Base-by-base conservation (phyloP, 1,284 basidiomycete species). In the Mrakiaceae sp. region DNA sequence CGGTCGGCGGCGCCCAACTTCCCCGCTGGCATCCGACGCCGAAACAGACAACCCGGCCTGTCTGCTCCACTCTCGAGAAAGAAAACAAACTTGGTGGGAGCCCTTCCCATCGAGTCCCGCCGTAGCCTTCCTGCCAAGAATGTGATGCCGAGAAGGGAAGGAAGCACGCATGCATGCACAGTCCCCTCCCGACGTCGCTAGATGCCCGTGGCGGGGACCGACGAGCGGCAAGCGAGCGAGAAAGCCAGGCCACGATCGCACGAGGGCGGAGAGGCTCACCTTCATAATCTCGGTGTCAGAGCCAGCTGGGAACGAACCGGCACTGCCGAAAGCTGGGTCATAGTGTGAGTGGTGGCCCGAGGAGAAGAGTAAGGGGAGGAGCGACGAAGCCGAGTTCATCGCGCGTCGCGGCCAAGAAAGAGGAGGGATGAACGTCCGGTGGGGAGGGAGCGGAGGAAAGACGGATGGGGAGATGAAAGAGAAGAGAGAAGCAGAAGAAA, bases 221-320 rank as follows among this genome's bases (percentile, higher is more conserved):
- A 27, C 27, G 27, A 27, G 27, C 27, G 27, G 27, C 27, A 27
- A 27, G 27, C 27, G 27, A 27, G 27, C 27, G 27, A 27, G 27
- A 27, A 27, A 27, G 27, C 27, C 27, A 27, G 27, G 27, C 27
- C 27, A 27, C 27, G 27, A 27, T 27, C 27, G 27, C 27, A 27
- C 27, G 27, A 27, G 27, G 27, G 27, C 27, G 27, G 27, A 27
- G 52, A 46, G 44, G 49, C 57, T 49, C 6, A 58, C 57, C 57
- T 58, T 58, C 57, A 58, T 58, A 48, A 48, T n/a, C 14, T 58
- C 57, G 42, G 47, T 14, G 40, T 58, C 57, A 58, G 49, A 58
- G 43, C 46, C 49, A 48, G 43, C 11, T 44, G 57, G 27, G n/a
- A 16, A 5, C 3, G n/a, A n/a, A 3, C 14, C 44, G 11, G 46